Evolutionary conservation across 2,329 filamentous ascomycete species (phyloP).

Genomic region (Phaeosphaeriaceae sp.): DNA sequence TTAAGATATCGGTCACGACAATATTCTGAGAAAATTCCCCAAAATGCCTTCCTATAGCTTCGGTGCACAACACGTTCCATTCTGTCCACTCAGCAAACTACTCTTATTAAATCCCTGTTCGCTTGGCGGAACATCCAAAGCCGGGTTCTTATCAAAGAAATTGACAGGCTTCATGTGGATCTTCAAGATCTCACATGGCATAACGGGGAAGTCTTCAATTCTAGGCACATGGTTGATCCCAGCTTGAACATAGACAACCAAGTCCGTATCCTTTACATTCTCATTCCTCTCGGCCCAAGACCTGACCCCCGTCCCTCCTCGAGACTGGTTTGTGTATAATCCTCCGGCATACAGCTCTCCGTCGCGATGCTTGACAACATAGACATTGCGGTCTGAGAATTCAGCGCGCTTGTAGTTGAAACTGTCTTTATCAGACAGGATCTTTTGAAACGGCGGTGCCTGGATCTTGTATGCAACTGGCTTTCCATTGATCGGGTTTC

Average conservation of each 20-base stretch:
- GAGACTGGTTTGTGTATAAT: conserved; percentile 66
- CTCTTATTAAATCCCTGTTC: conserved; percentile 57
- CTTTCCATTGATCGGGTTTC: conserved; percentile 56
- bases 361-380: conserved; percentile 64
- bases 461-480: conserved; percentile 59
- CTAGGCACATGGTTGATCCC: conserved; percentile 63
- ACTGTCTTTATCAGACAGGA: conserved; percentile 59
- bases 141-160: conserved; percentile 65
- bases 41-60: conserved; percentile 20
- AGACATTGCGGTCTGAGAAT: conserved; percentile 65
- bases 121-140: conserved; percentile 63
- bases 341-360: conserved; percentile 67
- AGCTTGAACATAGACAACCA: conserved; percentile 64
- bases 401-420: conserved; percentile 64
- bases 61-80: conserved; percentile 50
- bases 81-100: conserved; percentile 37
- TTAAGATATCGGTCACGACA: too few relatives aligned
- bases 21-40: neutral
- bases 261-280: conserved; percentile 61
- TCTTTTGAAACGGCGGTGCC: conserved; percentile 58
- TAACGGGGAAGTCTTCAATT: conserved; percentile 65
- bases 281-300: conserved; percentile 60
- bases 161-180: conserved; percentile 65
- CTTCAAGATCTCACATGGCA: conserved; percentile 63
- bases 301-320: conserved; percentile 57